A percentile compares a stretch with the other conserved stretches of the same genome.
Evolutionary conservation across 2,329 filamentous ascomycete species (phyloP).

Genomic region (Chrysosporium queenslandicum): DNA sequence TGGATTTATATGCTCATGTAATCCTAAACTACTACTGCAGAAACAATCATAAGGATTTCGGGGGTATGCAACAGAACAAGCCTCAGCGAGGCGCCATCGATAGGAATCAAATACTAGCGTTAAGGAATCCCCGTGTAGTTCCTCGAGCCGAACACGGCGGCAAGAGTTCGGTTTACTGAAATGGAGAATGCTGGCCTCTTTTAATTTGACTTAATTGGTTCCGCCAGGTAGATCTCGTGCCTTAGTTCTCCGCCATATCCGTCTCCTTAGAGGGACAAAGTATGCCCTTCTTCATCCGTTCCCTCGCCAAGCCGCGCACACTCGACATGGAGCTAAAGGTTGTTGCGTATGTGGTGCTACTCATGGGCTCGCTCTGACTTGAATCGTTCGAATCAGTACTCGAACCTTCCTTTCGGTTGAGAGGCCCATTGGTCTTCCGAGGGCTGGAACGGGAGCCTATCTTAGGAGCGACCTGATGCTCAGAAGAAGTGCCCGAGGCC

Average conservation of each 20-base stretch:
- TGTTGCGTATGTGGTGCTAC: slow-evolving; percentile 12
- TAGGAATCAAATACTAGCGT: no score
- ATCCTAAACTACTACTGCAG: no score
- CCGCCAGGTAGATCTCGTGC: not conserved
- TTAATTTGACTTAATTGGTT: no score
- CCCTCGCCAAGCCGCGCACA: not conserved
- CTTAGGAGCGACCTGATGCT: not conserved
- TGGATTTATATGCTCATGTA: no score
- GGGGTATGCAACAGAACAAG: no score
- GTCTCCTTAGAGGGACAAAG: not conserved
- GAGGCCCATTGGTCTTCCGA: not conserved
- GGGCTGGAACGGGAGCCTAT: not conserved
- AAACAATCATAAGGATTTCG: no score
- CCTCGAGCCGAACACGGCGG: no score
- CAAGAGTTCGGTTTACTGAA: no score
- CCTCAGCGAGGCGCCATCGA: no score
- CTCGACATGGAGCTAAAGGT: slow-evolving; percentile 5
- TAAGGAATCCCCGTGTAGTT: no score
- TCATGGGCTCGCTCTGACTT: slow-evolving; percentile 14
- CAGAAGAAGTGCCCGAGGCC: not conserved
- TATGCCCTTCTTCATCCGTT: not conserved
- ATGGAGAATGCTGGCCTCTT: no score
- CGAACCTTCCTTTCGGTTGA: slow-evolving; percentile 8
- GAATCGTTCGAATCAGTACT: slow-evolving; percentile 13
- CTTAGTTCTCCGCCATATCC: not conserved